Percentiles rank a stretch among this genome's conserved stretches.
Evolutionary conservation across 139 green algal genomes (phyloP).

Genomic region (Helicosporidium sp.): DNA sequence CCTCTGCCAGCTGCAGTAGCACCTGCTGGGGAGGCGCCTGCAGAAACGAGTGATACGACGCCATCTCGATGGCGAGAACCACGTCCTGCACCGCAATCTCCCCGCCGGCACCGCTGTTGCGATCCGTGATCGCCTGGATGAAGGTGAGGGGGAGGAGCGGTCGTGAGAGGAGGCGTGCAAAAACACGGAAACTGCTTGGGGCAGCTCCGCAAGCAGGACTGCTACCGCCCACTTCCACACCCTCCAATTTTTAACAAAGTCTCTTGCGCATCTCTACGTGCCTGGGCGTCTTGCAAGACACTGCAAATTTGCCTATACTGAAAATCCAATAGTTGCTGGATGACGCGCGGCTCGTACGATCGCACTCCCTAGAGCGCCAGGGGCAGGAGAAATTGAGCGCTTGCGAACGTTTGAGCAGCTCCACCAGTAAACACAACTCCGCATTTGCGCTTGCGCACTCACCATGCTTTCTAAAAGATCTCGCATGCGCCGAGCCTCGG

Average conservation of each 20-base stretch:
- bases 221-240: conserved; percentile 9
- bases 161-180: too few species aligned
- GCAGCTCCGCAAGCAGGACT: not conserved
- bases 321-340: conserved; percentile 60
- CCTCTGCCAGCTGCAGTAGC: conserved; percentile 15
- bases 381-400: not conserved
- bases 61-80: conserved; percentile 36
- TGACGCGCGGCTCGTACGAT: conserved; percentile 54
- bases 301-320: conserved; percentile 54
- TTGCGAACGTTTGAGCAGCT: too few species aligned
- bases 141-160: not conserved
- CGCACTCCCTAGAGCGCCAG: conserved; percentile 30
- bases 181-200: too few species aligned
- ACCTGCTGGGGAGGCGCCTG: conserved; percentile 25
- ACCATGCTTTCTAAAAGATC: not conserved
- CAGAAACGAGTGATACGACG: conserved; percentile 15
- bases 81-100: conserved; percentile 38
- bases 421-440: too few species aligned
- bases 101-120: conserved; percentile 8
- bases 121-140: conserved; percentile 10
- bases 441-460: not conserved
- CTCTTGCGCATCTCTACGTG: too few species aligned
- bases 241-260: too few species aligned
- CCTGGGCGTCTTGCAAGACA: conserved; percentile 51
- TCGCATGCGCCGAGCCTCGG: not conserved